phyloP scores from a whole-genome alignment of 108 stramenopile species.

The Epithemia pelagica region DNA sequence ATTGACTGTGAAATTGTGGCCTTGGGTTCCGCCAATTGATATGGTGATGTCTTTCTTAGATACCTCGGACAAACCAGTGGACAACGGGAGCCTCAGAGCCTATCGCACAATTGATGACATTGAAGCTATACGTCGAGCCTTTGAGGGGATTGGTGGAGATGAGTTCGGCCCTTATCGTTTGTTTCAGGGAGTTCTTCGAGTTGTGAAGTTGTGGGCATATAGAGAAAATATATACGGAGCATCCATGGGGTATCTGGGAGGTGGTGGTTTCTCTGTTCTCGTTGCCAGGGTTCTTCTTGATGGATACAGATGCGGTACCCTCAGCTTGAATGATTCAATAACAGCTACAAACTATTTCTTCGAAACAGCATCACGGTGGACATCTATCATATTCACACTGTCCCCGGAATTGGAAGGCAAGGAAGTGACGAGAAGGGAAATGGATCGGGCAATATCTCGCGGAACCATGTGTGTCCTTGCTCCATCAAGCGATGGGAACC shows the following conservation, averaged over 20 bases:
- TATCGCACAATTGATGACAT: neutral
- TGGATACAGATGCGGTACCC: neutral
- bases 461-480: constrained; percentile 8
- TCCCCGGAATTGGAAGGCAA: neutral
- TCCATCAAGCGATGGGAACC: constrained; percentile 12
- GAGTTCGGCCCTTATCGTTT: neutral
- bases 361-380: neutral
- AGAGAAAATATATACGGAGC: constrained; percentile 14
- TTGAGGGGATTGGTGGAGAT: neutral
- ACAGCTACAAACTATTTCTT: constrained; percentile 4
- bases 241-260: constrained; percentile 12
- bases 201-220: constrained; percentile 17
- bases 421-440: neutral
- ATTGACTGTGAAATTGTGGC: constrained; percentile 12
- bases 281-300: constrained; percentile 4
- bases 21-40: constrained; percentile 11
- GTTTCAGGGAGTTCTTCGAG: constrained; percentile 14
- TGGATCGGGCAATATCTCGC: neutral
- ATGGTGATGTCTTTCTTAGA: constrained; percentile 4
- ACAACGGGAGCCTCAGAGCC: neutral
- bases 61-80: neutral
- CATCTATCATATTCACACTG: neutral
- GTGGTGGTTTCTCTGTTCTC: constrained; percentile 16
- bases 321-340: neutral
- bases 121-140: neutral